A percentile compares a stretch with the other conserved stretches of the same genome.
Evolutionary conservation across 805 yeast genomes (phyloP).

Genomic region (Ogataea zsoltii): DNA sequence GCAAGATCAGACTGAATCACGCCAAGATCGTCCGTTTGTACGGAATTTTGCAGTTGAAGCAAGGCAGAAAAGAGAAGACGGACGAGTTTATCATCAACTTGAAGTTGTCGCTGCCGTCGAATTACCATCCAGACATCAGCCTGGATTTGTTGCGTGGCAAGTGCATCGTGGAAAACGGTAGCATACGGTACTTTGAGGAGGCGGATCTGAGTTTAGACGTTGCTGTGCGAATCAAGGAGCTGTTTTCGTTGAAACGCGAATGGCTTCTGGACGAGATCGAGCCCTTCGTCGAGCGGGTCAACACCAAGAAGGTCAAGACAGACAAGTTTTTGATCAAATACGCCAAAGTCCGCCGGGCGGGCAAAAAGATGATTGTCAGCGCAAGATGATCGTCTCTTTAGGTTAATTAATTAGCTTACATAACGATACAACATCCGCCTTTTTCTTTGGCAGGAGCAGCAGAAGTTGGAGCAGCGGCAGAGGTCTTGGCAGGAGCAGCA

Average conservation of each 20-base stretch:
- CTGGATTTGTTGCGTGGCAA: conserved; percentile 39
- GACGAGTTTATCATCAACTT: conserved; percentile 65
- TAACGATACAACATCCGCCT: conserved; percentile 13
- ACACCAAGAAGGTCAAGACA: conserved; percentile 50
- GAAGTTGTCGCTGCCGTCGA: conserved; percentile 66
- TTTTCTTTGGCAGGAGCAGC: conserved; percentile 6
- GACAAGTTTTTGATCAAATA: conserved; percentile 64
- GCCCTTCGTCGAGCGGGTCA: conserved; percentile 64
- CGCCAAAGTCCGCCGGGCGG: conserved; percentile 54
- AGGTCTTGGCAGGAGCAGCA: neutral
- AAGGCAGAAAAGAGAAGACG: conserved; percentile 8
- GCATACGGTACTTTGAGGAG: conserved; percentile 55
- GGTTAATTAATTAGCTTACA: conserved; percentile 8
- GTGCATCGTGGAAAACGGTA: conserved; percentile 36
- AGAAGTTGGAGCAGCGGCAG: neutral
- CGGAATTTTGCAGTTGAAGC: conserved; percentile 19
- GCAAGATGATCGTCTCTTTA: conserved; percentile 8
- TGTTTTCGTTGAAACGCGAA: conserved; percentile 53
- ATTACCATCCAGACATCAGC: conserved; percentile 47
- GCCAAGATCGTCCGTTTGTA: conserved; percentile 19
- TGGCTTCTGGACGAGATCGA: conserved; percentile 66
- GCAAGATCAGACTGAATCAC: conserved; percentile 19
- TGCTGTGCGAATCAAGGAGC: conserved; percentile 46
- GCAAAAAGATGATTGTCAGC: conserved; percentile 34
- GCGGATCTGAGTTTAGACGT: conserved; percentile 50